phyloP scores from a whole-genome alignment of 352 stramenopile genomes.

The Blastocystis hominis region DNA sequence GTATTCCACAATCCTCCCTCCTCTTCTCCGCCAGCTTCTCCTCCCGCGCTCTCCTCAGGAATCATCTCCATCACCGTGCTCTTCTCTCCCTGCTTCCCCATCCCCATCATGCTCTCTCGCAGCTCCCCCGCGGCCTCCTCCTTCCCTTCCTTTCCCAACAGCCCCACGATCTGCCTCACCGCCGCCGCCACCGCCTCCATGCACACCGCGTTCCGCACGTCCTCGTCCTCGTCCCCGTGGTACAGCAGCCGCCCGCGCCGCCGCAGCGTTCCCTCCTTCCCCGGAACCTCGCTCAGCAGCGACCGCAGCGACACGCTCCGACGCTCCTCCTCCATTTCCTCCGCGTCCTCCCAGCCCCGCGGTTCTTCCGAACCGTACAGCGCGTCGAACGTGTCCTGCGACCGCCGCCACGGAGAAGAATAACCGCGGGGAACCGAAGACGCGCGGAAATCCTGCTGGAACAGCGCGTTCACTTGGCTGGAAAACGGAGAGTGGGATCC shows the following conservation, averaged over 20 bases:
- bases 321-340: too few species aligned
- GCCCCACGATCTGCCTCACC: neutral
- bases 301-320: too few species aligned
- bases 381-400: too few species aligned
- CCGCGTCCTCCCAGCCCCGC: too few species aligned
- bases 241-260: neutral
- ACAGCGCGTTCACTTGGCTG: too few species aligned
- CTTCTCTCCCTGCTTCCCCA: neutral
- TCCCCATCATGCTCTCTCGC: neutral
- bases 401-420: too few species aligned
- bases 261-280: neutral
- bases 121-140: neutral
- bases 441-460: too few species aligned
- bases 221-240: neutral
- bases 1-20: neutral
- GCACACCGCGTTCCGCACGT: neutral
- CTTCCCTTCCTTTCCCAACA: neutral
- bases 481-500: too few species aligned
- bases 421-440: too few species aligned
- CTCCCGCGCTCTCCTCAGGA: neutral
- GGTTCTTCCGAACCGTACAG: too few species aligned
- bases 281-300: too few species aligned
- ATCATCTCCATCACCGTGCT: neutral
- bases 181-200: neutral
- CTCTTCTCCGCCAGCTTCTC: neutral